Conservation (phyloP, 495 filamentous ascomycete species). For the Daldinia bambusicola region DNA sequence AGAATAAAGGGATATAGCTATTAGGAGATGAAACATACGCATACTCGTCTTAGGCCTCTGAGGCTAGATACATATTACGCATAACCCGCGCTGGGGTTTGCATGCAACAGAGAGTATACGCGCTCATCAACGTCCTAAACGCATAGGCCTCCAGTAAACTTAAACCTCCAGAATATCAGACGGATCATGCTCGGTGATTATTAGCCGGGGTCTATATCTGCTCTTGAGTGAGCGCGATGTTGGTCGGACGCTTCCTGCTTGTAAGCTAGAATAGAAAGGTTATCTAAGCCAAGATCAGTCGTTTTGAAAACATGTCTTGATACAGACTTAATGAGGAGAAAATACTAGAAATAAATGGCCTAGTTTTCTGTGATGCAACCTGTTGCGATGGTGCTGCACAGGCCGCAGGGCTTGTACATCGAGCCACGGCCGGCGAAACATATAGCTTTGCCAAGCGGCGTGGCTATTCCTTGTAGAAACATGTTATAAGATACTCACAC, state of each 20-base stretch:
- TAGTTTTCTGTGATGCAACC: conserved; percentile 27
- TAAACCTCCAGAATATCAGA: background rate
- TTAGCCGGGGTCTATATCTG: background rate
- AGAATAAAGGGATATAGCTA: background rate
- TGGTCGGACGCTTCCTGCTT: background rate
- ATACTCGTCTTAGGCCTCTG: background rate
- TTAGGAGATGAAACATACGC: background rate
- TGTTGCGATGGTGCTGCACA: background rate
- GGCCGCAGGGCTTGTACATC: background rate
- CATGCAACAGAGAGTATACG: background rate
- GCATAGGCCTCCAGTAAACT: background rate
- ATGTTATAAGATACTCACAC: too few species aligned
- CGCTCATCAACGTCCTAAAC: background rate
- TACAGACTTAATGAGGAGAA: background rate
- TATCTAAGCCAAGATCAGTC: conserved; percentile 21
- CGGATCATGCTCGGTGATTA: too few species aligned
- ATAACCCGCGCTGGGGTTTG: background rate
- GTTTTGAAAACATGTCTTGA: background rate
- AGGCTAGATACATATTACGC: background rate
- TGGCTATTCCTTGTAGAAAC: too few species aligned
- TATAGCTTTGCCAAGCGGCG: too few species aligned
- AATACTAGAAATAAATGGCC: conserved; percentile 1
- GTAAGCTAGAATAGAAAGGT: conserved; percentile 32
- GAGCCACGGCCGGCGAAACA: too few species aligned
- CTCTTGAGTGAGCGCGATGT: background rate